Evolutionary conservation across 352 stramenopile genomes (phyloP), one percentile per base, ranked within the genome.

Genomic region (Phytophthora capsici): DNA sequence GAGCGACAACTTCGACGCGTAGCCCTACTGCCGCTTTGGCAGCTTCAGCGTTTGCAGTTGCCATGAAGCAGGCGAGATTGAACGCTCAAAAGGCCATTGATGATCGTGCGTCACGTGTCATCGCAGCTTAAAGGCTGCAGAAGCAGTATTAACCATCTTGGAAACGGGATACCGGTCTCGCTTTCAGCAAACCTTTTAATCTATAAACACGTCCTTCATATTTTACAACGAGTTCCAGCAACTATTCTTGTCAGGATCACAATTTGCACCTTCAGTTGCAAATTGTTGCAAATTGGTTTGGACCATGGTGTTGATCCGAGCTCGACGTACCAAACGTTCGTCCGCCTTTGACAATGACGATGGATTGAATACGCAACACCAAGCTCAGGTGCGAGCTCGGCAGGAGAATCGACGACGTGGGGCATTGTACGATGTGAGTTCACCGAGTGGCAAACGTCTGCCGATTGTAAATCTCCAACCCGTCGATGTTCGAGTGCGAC

Each of bases 41-140:
- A 12, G 81, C 81, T 23, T 90, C 79, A 1, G 84, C 84, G 9
- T 92, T 92, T 66, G 84, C 84, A 26, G 63, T 92, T 8, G 84
- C 84, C 12, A 92, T 92, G 84, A 92, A 92, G 59, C 79, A 92
- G 59, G 81, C 84, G 32, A 78, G 84, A 36, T 59, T 92, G 22
- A 90, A 90, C 50, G 81, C 84, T 16, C 84, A 92, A 43, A 84
- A 84, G 40, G 78, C 78, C 6, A 73, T 87, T 16, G 75, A 87
- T 41, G 78, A 86, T 49, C 78, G 78, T 25, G 66, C 78, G 13
- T 75, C 69, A 6, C 71, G 71, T 16, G 63, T 79, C 25, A 65
- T 75, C 32, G 44, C 69, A 7, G 69, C 69, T 40, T 78, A 69
- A 63, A 25, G 57, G 53, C 53, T 54, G 66, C 44, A 63, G 20